These are phyloP conservation scores for Perilla frutescens DNA, from an alignment of 257 asterid species.

Conservation along the genomic window DNA sequence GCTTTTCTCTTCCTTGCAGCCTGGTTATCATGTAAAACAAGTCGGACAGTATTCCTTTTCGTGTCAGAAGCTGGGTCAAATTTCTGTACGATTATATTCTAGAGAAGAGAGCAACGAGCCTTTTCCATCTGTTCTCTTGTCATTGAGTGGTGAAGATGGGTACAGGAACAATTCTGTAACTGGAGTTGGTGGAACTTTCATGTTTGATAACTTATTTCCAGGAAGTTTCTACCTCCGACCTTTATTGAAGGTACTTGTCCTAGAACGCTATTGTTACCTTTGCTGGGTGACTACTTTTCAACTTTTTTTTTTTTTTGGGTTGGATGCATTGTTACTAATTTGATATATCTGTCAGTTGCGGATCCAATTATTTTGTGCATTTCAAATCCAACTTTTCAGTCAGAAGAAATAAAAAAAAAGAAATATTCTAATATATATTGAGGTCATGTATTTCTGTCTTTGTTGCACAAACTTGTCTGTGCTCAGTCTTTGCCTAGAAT, in stretches of 20 bases:
- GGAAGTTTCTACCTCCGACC: slow-evolving; percentile 98
- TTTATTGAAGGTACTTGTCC: slow-evolving; percentile 74
- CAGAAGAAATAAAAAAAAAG: slow-evolving; percentile 18
- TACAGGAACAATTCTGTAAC: slow-evolving; percentile 91
- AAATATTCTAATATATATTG: slow-evolving; percentile 27
- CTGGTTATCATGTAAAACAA: slow-evolving; percentile 84
- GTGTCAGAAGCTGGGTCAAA: slow-evolving; percentile 89
- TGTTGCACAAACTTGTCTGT: slow-evolving; percentile 17
- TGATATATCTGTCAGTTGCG: slow-evolving; percentile 12
- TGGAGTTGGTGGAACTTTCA: slow-evolving; percentile 78
- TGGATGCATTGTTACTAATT: slow-evolving; percentile 18
- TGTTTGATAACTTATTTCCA: slow-evolving; percentile 79
- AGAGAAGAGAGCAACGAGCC: slow-evolving; percentile 70
- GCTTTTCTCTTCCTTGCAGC: slow-evolving; percentile 57
- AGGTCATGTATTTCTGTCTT: neutral
- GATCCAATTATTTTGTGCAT: slow-evolving; percentile 15
- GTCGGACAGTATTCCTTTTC: slow-evolving; percentile 78
- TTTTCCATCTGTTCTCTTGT: slow-evolving; percentile 86
- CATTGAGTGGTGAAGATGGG: slow-evolving; percentile 98
- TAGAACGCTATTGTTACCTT: slow-evolving; percentile 22
- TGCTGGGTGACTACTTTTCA: slow-evolving; percentile 22
- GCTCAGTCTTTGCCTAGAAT: slow-evolving; percentile 16
- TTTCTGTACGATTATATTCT: slow-evolving; percentile 70
- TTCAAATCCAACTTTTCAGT: neutral
- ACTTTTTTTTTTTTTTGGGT: slow-evolving; percentile 19